Conservation (phyloP, 192 early-diverging fungal genomes). For the Podila horticola region DNA sequence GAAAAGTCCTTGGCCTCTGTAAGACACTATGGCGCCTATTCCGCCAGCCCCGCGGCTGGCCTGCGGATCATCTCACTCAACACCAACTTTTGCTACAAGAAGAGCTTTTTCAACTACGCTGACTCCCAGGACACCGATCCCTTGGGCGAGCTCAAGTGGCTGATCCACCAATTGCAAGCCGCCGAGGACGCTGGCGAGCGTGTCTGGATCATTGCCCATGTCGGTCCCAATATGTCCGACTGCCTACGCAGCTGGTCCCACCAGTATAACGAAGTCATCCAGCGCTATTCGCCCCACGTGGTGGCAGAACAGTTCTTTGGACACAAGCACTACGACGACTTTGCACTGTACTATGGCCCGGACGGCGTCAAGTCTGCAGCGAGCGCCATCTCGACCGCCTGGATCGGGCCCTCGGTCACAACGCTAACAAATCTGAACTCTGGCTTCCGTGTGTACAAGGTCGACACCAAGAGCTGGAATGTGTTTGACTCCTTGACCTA, state of each 20-base stretch:
- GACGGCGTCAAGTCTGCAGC: conserved; percentile 27
- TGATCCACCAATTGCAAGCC: conserved; percentile 57
- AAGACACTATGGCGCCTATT: conserved; percentile 60
- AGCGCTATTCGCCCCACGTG: conserved; percentile 64
- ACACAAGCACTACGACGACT: conserved; percentile 64
- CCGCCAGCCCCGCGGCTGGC: conserved; percentile 52
- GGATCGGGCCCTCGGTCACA: conserved; percentile 62
- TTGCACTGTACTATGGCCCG: conserved; percentile 58
- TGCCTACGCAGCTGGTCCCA: conserved; percentile 62
- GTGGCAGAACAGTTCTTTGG: conserved; percentile 69
- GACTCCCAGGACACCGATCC: conserved; percentile 56
- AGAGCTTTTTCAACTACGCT: conserved; percentile 64
- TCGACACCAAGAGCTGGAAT: conserved; percentile 63
- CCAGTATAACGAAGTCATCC: conserved; percentile 62
- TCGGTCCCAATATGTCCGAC: conserved; percentile 55
- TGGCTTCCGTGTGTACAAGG: conserved; percentile 66
- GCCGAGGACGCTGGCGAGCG: conserved; percentile 61
- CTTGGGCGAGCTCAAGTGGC: conserved; percentile 61
- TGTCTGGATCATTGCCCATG: conserved; percentile 70
- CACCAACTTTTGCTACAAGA: conserved; percentile 68
- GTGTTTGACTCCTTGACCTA: conserved; percentile 65
- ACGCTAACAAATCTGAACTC: conserved; percentile 62
- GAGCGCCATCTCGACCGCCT: conserved; percentile 58
- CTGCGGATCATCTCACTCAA: conserved; percentile 64
- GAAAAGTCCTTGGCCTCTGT: conserved; percentile 41